Percentiles rank a stretch among this genome's conserved stretches.
Evolutionary conservation across 2,329 filamentous ascomycete genomes (phyloP).

Genomic region (Conoideocrella luteorostrata): DNA sequence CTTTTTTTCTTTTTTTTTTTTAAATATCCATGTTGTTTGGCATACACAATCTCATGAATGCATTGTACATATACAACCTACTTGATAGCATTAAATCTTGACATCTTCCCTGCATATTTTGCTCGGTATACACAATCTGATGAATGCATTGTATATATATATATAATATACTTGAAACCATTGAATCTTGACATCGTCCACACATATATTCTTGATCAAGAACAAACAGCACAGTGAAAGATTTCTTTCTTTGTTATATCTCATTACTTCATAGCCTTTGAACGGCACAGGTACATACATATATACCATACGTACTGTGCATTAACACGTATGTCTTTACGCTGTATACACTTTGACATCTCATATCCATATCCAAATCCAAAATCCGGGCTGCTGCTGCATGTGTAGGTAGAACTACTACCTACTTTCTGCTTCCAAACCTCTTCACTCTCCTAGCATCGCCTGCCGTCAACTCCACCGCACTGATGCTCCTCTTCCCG

Average conservation of each 20-base stretch:
- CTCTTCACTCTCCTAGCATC: slow-evolving; percentile 44
- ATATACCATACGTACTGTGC: too few species aligned
- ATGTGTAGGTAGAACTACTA: too few species aligned
- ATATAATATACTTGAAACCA: too few species aligned
- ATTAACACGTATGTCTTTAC: too few species aligned
- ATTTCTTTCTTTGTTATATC: neutral
- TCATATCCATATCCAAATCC: neutral
- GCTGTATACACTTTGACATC: neutral
- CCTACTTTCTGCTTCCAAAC: slow-evolving; percentile 26
- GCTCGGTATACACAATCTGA: too few species aligned
- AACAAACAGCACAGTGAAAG: neutral
- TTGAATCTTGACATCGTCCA: too few species aligned
- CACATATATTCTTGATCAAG: neutral
- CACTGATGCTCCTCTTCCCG: slow-evolving; percentile 25
- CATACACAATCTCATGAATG: too few species aligned
- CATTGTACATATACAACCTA: too few species aligned
- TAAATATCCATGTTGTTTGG: neutral
- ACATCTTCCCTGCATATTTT: too few species aligned
- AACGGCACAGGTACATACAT: neutral
- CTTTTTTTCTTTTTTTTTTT: neutral
- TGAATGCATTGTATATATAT: too few species aligned
- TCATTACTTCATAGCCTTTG: neutral
- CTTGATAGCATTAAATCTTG: too few species aligned
- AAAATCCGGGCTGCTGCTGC: too few species aligned
- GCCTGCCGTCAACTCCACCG: slow-evolving; percentile 39